A percentile compares a stretch with the other conserved stretches of the same genome.
Evolutionary conservation across 1,284 basidiomycete genomes (phyloP).

Genomic region (Pseudozyma thailandica): DNA sequence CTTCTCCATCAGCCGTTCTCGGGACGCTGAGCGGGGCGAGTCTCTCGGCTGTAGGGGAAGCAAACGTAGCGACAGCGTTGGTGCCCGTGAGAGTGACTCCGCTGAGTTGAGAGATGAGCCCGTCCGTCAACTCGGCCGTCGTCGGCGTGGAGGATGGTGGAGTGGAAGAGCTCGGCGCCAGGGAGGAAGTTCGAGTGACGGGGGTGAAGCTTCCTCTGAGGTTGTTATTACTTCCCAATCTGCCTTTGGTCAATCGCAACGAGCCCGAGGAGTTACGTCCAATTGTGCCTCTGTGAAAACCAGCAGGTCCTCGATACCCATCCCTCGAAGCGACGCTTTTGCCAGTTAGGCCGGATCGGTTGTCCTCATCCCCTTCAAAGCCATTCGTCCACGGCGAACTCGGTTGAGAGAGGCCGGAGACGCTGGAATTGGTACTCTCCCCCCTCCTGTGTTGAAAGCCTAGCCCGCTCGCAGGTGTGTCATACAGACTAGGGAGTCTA

Average conservation of each 20-base stretch:
- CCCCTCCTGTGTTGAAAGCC: conserved; percentile 13
- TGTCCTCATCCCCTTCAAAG: conserved; percentile 14
- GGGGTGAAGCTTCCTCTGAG: conserved; percentile 21
- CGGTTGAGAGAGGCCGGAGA: conserved; percentile 15
- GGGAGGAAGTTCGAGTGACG: neutral
- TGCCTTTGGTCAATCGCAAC: conserved; percentile 34
- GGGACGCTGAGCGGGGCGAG: neutral
- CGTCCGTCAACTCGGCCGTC: conserved; percentile 9
- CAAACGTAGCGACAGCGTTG: conserved; percentile 22
- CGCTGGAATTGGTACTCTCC: conserved; percentile 13
- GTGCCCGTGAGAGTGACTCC: conserved; percentile 23
- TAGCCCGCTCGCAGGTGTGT: conserved; percentile 8
- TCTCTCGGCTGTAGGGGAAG: conserved; percentile 10
- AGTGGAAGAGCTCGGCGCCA: no score
- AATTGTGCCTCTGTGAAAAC: conserved; percentile 15
- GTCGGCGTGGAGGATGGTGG: no score
- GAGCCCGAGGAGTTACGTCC: conserved; percentile 33
- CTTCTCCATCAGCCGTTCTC: neutral
- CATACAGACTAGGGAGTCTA: conserved; percentile 9
- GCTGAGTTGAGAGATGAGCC: conserved; percentile 26
- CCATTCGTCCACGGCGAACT: conserved; percentile 12
- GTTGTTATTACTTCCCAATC: conserved; percentile 29
- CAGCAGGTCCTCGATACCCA: conserved; percentile 15
- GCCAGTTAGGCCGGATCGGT: conserved; percentile 13
- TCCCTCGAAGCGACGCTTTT: conserved; percentile 27